Evolutionary conservation across 2,329 filamentous ascomycete genomes (phyloP).

Genomic region (Monilinia aucupariae): DNA sequence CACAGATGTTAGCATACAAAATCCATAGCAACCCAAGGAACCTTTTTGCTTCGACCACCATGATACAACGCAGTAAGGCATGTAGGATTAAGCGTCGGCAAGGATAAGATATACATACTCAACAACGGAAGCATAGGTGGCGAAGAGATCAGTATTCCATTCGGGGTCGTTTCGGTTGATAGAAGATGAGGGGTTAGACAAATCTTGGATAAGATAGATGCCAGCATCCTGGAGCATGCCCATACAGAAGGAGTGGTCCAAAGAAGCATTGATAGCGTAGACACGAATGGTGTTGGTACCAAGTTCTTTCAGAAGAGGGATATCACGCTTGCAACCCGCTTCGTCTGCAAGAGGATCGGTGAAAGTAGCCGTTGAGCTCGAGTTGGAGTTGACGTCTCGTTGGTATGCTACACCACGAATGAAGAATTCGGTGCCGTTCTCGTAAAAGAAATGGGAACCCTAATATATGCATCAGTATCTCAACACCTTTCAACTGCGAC

Average conservation of each 20-base stretch:
- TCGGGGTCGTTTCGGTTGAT: constrained; percentile 75
- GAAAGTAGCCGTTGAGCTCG: constrained; percentile 53
- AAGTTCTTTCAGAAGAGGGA: constrained; percentile 72
- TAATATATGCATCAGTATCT: constrained; percentile 19
- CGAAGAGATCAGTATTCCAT: constrained; percentile 75
- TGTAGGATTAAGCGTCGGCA: background rate
- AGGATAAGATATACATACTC: constrained; percentile 43
- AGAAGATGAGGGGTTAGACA: constrained; percentile 73
- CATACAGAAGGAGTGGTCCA: constrained; percentile 83
- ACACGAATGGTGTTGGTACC: constrained; percentile 91
- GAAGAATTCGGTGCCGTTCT: constrained; percentile 74
- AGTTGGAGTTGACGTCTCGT: constrained; percentile 60
- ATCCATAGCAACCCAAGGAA: background rate
- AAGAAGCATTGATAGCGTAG: constrained; percentile 79
- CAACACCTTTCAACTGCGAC: background rate
- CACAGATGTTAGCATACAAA: background rate
- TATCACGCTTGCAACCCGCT: constrained; percentile 71
- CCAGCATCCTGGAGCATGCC: constrained; percentile 70
- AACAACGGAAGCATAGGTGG: constrained; percentile 77
- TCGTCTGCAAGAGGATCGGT: constrained; percentile 75
- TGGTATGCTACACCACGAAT: constrained; percentile 96
- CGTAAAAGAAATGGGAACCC: constrained; percentile 39
- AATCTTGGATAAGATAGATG: constrained; percentile 92
- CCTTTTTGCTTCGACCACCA: background rate
- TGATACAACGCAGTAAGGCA: background rate